Evolutionary conservation across 2,329 filamentous ascomycete species (phyloP).

Genomic region (Trichoderma sp.): DNA sequence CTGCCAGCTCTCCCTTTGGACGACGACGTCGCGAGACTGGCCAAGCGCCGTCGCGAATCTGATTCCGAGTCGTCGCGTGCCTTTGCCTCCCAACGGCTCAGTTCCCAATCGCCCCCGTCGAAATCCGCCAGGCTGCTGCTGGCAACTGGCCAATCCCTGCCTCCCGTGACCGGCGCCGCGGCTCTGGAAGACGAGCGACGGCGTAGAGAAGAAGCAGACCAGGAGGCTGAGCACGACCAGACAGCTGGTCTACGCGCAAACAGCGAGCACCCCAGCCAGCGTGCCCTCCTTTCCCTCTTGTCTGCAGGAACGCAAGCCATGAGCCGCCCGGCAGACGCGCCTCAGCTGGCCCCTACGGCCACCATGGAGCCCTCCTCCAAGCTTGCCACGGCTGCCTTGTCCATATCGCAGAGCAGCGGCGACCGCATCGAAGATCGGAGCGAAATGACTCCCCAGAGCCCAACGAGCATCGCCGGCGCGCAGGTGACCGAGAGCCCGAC

Average conservation of each 20-base stretch:
- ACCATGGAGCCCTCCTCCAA: slow-evolving; percentile 43
- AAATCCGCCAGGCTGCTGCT: slow-evolving; percentile 52
- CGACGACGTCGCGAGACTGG: slow-evolving; percentile 40
- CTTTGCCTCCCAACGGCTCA: slow-evolving; percentile 29
- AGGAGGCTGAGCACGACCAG: slow-evolving; percentile 21
- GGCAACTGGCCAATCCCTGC: slow-evolving; percentile 42
- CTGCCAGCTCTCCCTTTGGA: slow-evolving; percentile 39
- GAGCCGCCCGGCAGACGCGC: slow-evolving; percentile 54
- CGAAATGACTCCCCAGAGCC: slow-evolving; percentile 45
- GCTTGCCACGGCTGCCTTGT: slow-evolving; percentile 31
- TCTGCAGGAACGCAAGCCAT: slow-evolving; percentile 51
- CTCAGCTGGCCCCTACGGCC: slow-evolving; percentile 43
- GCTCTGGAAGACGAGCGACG: slow-evolving; percentile 53
- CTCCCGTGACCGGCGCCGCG: slow-evolving; percentile 51
- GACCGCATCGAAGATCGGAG: slow-evolving; percentile 37
- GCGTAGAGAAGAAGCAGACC: slow-evolving; percentile 39
- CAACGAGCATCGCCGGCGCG: slow-evolving; percentile 41
- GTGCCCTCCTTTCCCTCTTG: slow-evolving; percentile 52
- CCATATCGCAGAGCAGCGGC: slow-evolving; percentile 34
- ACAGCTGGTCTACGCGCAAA: slow-evolving; percentile 31
- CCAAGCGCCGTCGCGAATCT: slow-evolving; percentile 48
- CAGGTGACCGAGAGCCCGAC: slow-evolving; percentile 49
- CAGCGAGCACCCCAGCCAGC: slow-evolving; percentile 54
- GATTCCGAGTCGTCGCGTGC: slow-evolving; percentile 42
- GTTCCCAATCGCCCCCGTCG: slow-evolving; percentile 47